A percentile compares a stretch with the other conserved stretches of the same genome.
Conservation (phyloP, 495 filamentous ascomycete genomes). For the Talaromyces adpressus region DNA sequence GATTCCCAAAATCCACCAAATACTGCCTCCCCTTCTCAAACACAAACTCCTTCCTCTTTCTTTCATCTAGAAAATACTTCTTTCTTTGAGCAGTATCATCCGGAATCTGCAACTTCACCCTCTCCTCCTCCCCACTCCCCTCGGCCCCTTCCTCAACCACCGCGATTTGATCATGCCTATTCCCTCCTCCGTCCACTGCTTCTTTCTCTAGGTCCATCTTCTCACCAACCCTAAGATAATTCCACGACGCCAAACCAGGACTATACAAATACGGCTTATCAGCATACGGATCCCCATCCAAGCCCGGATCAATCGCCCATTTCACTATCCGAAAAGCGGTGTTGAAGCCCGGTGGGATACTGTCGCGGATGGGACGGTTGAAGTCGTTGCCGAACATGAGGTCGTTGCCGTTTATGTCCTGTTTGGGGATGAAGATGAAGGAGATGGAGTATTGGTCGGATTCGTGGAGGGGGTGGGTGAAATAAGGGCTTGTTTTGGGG, state of each 20-base stretch:
- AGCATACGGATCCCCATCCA: slow-evolving; percentile 82
- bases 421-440: slow-evolving; percentile 65
- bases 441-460: slow-evolving; percentile 76
- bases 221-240: slow-evolving; percentile 59
- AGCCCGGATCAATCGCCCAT: slow-evolving; percentile 78
- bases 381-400: slow-evolving; percentile 93
- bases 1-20: slow-evolving; percentile 79
- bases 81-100: slow-evolving; percentile 46
- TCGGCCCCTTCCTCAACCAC: slow-evolving; percentile 65
- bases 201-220: slow-evolving; percentile 24
- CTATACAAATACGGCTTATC: slow-evolving; percentile 82
- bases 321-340: slow-evolving; percentile 75
- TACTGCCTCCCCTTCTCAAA: slow-evolving; percentile 60
- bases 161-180: slow-evolving; percentile 22
- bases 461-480: slow-evolving; percentile 58
- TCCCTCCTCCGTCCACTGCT: slow-evolving; percentile 11
- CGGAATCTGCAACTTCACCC: slow-evolving; percentile 44
- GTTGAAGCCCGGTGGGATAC: slow-evolving; percentile 78
- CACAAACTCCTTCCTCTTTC: slow-evolving; percentile 38
- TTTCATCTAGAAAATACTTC: slow-evolving; percentile 55
- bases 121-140: slow-evolving; percentile 45
- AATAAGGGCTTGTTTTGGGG: slow-evolving; percentile 62
- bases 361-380: slow-evolving; percentile 74
- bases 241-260: slow-evolving; percentile 64
- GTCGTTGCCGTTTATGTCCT: slow-evolving; percentile 57